Conservation (phyloP, 2,329 filamentous ascomycete species). For the Fusarium marasasianum region DNA sequence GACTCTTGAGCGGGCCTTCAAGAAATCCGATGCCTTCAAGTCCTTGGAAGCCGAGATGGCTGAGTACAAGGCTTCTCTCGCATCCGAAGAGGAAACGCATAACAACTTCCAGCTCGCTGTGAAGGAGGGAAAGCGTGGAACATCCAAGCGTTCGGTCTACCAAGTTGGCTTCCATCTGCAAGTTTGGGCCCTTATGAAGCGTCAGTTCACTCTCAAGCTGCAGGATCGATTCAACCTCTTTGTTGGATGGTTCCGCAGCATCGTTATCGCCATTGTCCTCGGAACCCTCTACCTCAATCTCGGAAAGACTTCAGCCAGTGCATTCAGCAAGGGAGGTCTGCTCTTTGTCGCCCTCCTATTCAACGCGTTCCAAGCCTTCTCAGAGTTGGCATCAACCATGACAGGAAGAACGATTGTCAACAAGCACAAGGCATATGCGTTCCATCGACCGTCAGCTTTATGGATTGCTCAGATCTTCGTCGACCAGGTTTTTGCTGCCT, state of each 20-base stretch:
- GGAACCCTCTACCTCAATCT: slow-evolving; percentile 83
- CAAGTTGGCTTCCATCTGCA: slow-evolving; percentile 85
- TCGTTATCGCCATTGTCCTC: slow-evolving; percentile 80
- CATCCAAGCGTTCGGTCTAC: slow-evolving; percentile 81
- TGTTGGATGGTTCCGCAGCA: slow-evolving; percentile 74
- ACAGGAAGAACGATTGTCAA: slow-evolving; percentile 79
- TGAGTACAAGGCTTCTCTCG: slow-evolving; percentile 71
- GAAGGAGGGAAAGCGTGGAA: slow-evolving; percentile 79
- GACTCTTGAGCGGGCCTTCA: slow-evolving; percentile 75
- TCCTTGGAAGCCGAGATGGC: slow-evolving; percentile 72
- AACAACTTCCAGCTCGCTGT: slow-evolving; percentile 83
- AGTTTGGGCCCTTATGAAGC: slow-evolving; percentile 83
- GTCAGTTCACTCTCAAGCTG: slow-evolving; percentile 86
- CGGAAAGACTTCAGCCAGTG: slow-evolving; percentile 71
- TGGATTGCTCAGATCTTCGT: slow-evolving; percentile 87
- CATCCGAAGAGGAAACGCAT: slow-evolving; percentile 71
- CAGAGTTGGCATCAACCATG: slow-evolving; percentile 80
- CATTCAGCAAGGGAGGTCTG: slow-evolving; percentile 83
- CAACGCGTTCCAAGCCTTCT: slow-evolving; percentile 88
- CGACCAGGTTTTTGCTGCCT: slow-evolving; percentile 76
- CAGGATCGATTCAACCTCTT: slow-evolving; percentile 83
- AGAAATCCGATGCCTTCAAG: slow-evolving; percentile 67
- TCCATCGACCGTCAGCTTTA: slow-evolving; percentile 82
- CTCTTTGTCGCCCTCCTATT: slow-evolving; percentile 83
- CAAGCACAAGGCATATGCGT: slow-evolving; percentile 85